phyloP scores from a whole-genome alignment of 1,139 yeast genomes.

The Yamadazyma songkhlaensis region DNA sequence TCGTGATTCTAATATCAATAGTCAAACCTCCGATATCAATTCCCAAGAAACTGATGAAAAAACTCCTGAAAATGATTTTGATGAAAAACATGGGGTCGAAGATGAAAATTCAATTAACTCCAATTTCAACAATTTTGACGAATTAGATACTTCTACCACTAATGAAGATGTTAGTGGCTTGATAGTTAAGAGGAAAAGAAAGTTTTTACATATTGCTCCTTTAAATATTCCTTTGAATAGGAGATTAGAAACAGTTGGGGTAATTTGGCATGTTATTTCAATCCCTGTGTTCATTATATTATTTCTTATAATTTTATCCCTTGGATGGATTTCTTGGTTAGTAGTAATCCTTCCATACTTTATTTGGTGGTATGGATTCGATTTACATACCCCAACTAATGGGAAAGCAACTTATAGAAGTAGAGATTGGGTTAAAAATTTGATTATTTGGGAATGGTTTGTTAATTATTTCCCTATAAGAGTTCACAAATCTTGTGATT shows the following conservation, averaged over 20 bases:
- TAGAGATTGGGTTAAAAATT: constrained; percentile 56
- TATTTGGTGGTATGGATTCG: constrained; percentile 57
- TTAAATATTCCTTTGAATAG: constrained; percentile 53
- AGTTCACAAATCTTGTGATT: constrained; percentile 66
- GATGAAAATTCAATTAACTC: too few species aligned
- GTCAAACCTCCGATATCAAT: too few species aligned
- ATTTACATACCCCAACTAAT: constrained; percentile 65
- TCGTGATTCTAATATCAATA: too few species aligned
- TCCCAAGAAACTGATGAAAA: too few species aligned
- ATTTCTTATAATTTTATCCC: constrained; percentile 52
- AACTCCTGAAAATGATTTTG: not conserved
- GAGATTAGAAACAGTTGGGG: constrained; percentile 67
- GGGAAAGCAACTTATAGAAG: constrained; percentile 64
- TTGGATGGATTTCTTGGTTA: constrained; percentile 75
- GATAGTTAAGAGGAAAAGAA: constrained; percentile 6
- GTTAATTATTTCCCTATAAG: constrained; percentile 77
- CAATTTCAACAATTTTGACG: too few species aligned
- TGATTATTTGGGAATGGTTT: constrained; percentile 69
- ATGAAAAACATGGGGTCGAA: not conserved
- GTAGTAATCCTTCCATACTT: constrained; percentile 51
- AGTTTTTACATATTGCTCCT: constrained; percentile 44
- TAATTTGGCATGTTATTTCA: constrained; percentile 74
- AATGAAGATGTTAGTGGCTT: not conserved
- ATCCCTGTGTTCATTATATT: constrained; percentile 59
- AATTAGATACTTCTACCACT: too few species aligned